phyloP scores from a whole-genome alignment of 2,329 filamentous ascomycete genomes.

The Exophiala spinifera region DNA sequence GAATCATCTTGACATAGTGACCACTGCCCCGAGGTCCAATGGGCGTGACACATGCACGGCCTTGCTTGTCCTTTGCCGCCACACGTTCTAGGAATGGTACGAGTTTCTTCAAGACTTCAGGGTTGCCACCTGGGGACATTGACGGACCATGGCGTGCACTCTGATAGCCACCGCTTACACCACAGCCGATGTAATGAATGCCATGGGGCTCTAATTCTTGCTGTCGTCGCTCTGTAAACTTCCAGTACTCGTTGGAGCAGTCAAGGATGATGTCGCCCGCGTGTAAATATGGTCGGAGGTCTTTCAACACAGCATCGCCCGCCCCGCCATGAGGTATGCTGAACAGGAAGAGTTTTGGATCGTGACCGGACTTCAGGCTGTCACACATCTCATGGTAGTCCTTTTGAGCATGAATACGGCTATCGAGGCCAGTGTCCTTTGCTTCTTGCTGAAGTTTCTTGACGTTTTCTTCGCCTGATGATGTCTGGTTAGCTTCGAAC shows the following conservation, averaged over 20 bases:
- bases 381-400: constrained; percentile 52
- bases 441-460: constrained; percentile 41
- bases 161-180: constrained; percentile 68
- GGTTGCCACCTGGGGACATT: constrained; percentile 64
- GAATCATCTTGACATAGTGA: constrained; percentile 73
- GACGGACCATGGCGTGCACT: constrained; percentile 63
- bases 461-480: constrained; percentile 43
- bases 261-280: constrained; percentile 66
- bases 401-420: constrained; percentile 34
- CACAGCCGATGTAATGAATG: constrained; percentile 65
- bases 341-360: constrained; percentile 52
- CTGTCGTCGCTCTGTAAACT: constrained; percentile 62
- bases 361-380: constrained; percentile 38
- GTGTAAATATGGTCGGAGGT: constrained; percentile 43
- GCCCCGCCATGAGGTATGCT: constrained; percentile 49
- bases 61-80: constrained; percentile 59
- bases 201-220: constrained; percentile 54
- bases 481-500: neutral
- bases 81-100: constrained; percentile 61
- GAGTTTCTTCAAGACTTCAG: constrained; percentile 55
- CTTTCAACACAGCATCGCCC: constrained; percentile 40
- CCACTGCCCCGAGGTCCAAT: constrained; percentile 63
- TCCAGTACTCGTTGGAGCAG: constrained; percentile 65
- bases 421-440: constrained; percentile 32
- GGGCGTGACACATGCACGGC: constrained; percentile 58